These are phyloP conservation scores for Aspergillus campestris DNA, from an alignment of 495 filamentous ascomycete species.

Conservation along the genomic window DNA sequence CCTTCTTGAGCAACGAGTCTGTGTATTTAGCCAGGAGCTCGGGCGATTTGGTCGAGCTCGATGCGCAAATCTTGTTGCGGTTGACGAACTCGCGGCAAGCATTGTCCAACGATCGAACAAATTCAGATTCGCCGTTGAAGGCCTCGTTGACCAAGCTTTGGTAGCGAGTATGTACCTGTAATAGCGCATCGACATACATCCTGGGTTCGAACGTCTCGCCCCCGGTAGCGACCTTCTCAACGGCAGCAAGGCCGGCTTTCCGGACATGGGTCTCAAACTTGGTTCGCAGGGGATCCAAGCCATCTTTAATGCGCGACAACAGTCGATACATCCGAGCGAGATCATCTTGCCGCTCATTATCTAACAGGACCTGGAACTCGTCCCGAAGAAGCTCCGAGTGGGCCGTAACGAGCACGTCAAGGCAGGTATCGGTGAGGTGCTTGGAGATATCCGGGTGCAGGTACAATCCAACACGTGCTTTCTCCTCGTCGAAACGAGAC, in stretches of 20 bases:
- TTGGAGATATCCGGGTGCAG: conserved; percentile 81
- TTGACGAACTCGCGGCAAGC: conserved; percentile 98
- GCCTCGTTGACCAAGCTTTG: conserved; percentile 84
- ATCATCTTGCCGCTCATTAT: conserved; percentile 91
- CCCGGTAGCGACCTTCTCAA: conserved; percentile 84
- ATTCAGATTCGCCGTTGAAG: conserved; percentile 93
- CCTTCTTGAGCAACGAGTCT: conserved; percentile 90
- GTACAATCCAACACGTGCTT: conserved; percentile 87
- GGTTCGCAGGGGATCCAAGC: conserved; percentile 77
- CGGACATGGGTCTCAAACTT: conserved; percentile 91
- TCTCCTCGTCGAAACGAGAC: conserved; percentile 83
- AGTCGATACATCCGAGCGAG: conserved; percentile 94
- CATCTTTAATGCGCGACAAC: conserved; percentile 82
- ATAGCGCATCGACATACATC: conserved; percentile 87
- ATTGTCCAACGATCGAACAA: conserved; percentile 93
- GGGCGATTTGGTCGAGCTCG: conserved; percentile 83
- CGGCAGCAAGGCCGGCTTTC: conserved; percentile 75
- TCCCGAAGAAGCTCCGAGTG: conserved; percentile 80
- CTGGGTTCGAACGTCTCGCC: conserved; percentile 92
- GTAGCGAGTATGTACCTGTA: conserved; percentile 91
- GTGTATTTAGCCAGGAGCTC: conserved; percentile 93
- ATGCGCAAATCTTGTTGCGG: conserved; percentile 88
- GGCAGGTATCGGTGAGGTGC: conserved; percentile 76
- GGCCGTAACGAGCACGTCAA: conserved; percentile 79
- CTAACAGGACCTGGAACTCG: conserved; percentile 92